A percentile compares a stretch with the other conserved stretches of the same genome.
phyloP scores from a whole-genome alignment of 208 protist species.

The Acanthamoeba royreba region DNA sequence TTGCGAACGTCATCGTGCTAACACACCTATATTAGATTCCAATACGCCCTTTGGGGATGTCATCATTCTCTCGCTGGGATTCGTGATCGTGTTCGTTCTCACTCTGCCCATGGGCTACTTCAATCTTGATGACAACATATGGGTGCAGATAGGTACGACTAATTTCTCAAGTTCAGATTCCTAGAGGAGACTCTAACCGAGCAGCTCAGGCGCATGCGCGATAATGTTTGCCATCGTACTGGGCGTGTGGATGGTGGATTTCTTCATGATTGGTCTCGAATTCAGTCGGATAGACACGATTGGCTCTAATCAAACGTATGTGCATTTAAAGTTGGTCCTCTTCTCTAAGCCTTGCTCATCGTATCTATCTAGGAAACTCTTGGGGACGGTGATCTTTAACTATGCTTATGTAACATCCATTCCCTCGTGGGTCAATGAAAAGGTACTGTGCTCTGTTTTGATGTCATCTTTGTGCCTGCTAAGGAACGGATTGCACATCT shows the following conservation, averaged over 20 bases:
- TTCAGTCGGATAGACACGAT: not conserved
- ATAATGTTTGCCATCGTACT: not conserved
- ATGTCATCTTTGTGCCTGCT: not conserved
- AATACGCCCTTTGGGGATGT: not conserved
- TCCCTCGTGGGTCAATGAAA: conserved; percentile 5
- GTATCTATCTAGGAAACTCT: not conserved
- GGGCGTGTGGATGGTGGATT: not conserved
- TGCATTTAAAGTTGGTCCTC: not conserved
- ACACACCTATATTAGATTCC: not conserved
- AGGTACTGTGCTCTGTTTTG: not conserved
- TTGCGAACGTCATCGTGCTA: not conserved
- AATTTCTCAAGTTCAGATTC: not conserved
- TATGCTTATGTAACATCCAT: not conserved
- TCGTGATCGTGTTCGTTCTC: not conserved
- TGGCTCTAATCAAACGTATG: not conserved
- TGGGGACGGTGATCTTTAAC: conserved; percentile 10
- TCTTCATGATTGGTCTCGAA: conserved; percentile 1
- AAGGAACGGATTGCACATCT: not conserved
- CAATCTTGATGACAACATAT: conserved; percentile 25
- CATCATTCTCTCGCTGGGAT: not conserved
- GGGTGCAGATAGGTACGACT: not conserved
- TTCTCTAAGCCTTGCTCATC: not conserved
- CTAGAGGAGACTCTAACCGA: not conserved
- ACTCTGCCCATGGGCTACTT: conserved; percentile 10
- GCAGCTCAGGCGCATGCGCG: not conserved